Conservation (phyloP, 306 rosid genomes). For the Sindora glabra region DNA sequence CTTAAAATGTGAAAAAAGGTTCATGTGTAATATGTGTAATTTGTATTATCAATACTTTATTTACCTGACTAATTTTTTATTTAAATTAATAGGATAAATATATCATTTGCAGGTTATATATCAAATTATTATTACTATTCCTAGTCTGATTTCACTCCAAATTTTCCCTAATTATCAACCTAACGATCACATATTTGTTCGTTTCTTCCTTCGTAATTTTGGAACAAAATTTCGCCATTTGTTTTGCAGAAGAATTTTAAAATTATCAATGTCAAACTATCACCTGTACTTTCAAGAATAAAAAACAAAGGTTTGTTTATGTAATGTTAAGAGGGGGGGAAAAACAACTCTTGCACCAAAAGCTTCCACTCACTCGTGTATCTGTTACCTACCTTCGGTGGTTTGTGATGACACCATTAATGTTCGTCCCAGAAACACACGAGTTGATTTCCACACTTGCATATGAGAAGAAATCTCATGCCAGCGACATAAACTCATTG, state of each 20-base stretch:
- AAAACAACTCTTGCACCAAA: not conserved
- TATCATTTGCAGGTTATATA: too few species aligned
- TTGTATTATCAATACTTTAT: too few species aligned
- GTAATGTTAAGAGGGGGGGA: not conserved
- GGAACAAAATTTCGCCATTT: too few species aligned
- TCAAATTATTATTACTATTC: too few species aligned
- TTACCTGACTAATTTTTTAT: too few species aligned
- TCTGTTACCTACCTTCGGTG: slow-evolving; percentile 73
- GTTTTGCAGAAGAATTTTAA: not conserved
- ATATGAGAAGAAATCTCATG: slow-evolving; percentile 90
- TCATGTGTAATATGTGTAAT: too few species aligned
- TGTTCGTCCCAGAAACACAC: slow-evolving; percentile 19
- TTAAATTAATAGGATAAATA: too few species aligned
- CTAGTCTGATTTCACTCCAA: too few species aligned
- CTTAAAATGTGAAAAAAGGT: too few species aligned
- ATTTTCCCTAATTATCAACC: too few species aligned
- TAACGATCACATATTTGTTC: too few species aligned
- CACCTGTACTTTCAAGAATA: not conserved
- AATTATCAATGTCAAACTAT: not conserved
- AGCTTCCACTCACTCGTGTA: slow-evolving; percentile 65
- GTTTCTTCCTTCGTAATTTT: too few species aligned
- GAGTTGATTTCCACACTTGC: slow-evolving; percentile 78
- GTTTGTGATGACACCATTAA: slow-evolving; percentile 71
- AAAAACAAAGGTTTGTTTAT: not conserved
- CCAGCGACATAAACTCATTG: slow-evolving; percentile 85